phyloP scores from a whole-genome alignment of 495 filamentous ascomycete species.

The Lepidopterella palustris region DNA sequence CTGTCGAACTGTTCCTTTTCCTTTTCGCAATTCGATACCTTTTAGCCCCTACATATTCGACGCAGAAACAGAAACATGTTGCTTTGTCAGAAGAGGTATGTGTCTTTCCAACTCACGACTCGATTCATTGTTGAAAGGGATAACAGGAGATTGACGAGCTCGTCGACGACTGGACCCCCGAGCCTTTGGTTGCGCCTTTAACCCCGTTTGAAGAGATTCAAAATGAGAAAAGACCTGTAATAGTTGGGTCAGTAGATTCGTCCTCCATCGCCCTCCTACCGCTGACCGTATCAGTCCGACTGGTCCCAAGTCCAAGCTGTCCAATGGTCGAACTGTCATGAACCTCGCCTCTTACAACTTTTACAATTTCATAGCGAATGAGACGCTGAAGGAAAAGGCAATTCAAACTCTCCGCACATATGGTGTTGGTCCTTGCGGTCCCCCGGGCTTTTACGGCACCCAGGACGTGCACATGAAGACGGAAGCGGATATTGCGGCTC shows the following conservation, averaged over 20 bases:
- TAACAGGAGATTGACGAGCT: slow-evolving; percentile 87
- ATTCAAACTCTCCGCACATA: slow-evolving; percentile 90
- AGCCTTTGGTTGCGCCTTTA: slow-evolving; percentile 72
- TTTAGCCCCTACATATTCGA: slow-evolving; percentile 83
- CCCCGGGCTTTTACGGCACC: slow-evolving; percentile 95
- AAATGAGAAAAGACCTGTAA: slow-evolving; percentile 74
- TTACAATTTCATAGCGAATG: slow-evolving; percentile 92
- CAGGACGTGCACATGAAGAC: slow-evolving; percentile 98
- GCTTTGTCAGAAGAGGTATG: slow-evolving; percentile 74
- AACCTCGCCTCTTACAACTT: slow-evolving; percentile 94
- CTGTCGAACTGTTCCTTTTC: slow-evolving; percentile 89
- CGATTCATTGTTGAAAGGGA: slow-evolving; percentile 12
- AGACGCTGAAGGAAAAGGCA: slow-evolving; percentile 86
- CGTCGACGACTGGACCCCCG: slow-evolving; percentile 93
- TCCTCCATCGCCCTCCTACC: background rate
- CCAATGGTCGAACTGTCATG: slow-evolving; percentile 79
- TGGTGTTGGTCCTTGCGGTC: slow-evolving; percentile 92
- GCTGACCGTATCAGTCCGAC: slow-evolving; percentile 56
- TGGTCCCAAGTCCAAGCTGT: slow-evolving; percentile 79
- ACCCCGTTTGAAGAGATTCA: slow-evolving; percentile 72
- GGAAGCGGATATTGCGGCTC: slow-evolving; percentile 86
- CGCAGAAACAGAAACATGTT: slow-evolving; percentile 77
- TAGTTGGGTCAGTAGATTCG: slow-evolving; percentile 63
- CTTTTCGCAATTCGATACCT: slow-evolving; percentile 94
- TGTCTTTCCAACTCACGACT: background rate